Conservation (phyloP, 805 yeast species). For the Candida germanica region DNA sequence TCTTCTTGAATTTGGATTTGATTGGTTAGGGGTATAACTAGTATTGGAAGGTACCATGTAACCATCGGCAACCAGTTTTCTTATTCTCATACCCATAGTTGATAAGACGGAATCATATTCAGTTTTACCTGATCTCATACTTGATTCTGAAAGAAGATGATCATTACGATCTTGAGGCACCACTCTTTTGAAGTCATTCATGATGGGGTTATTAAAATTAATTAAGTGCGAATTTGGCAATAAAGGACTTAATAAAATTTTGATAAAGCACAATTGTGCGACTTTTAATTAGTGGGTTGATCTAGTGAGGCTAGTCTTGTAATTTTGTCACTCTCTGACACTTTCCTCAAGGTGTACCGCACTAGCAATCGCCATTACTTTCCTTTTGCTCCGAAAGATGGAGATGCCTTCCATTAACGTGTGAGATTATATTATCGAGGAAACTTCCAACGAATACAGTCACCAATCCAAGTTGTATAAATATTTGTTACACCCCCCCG, state of each 20-base stretch:
- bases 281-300: too few relatives aligned
- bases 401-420: background rate
- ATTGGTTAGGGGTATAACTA: background rate
- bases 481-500: too few relatives aligned
- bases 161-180: too few relatives aligned
- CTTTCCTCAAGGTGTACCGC: too few relatives aligned
- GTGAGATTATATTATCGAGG: background rate
- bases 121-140: background rate
- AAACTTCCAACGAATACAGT: background rate
- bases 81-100: slow-evolving; percentile 67
- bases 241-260: too few relatives aligned
- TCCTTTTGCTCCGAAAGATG: background rate
- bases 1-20: slow-evolving; percentile 15
- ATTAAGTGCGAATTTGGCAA: too few relatives aligned
- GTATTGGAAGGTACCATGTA: slow-evolving; percentile 26
- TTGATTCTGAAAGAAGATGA: background rate
- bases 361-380: slow-evolving; percentile 8
- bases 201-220: too few relatives aligned
- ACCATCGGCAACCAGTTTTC: slow-evolving; percentile 66
- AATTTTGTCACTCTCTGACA: too few relatives aligned
- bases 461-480: too few relatives aligned
- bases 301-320: too few relatives aligned
- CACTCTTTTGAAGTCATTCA: slow-evolving; percentile 10
- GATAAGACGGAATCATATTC: slow-evolving; percentile 33
- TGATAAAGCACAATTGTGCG: too few relatives aligned